phyloP scores from a whole-genome alignment of 1,284 basidiomycete species.

The Naganishia cerealis region DNA sequence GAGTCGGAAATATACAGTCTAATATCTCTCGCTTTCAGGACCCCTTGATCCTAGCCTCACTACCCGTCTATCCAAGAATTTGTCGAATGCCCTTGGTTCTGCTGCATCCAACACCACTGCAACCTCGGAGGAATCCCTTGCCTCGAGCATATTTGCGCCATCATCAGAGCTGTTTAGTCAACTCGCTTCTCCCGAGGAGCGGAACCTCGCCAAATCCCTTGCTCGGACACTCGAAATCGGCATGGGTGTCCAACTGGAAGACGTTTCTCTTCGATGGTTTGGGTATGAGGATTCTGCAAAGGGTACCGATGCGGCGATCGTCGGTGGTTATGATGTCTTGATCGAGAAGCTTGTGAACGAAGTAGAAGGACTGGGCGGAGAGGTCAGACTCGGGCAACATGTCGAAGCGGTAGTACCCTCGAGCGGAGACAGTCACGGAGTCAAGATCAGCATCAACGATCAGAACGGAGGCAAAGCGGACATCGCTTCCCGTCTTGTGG shows the following conservation, averaged over 20 bases:
- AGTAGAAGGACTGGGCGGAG: conserved; percentile 47
- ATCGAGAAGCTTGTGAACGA: conserved; percentile 50
- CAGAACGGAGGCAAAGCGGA: background rate
- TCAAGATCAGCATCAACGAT: conserved; percentile 6
- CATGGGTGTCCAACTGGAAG: conserved; percentile 56
- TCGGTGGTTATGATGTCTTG: conserved; percentile 57
- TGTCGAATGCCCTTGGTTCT: conserved; percentile 6
- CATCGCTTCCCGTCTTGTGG: conserved; percentile 47
- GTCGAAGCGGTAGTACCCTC: conserved; percentile 40
- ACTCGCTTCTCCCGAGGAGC: conserved; percentile 31
- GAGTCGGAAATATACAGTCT: background rate
- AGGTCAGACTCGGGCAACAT: conserved; percentile 46
- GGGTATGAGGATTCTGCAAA: conserved; percentile 55
- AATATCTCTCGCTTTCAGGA: background rate
- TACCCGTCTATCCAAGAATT: conserved; percentile 22
- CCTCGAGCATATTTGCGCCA: conserved; percentile 49
- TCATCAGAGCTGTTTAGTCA: conserved; percentile 43
- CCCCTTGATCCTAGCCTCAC: conserved; percentile 10
- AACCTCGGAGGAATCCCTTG: conserved; percentile 43
- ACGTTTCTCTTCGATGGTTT: conserved; percentile 50
- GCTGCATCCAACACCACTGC: conserved; percentile 43
- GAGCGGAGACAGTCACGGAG: background rate
- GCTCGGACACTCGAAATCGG: conserved; percentile 57
- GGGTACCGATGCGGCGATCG: conserved; percentile 58
- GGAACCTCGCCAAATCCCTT: conserved; percentile 45